Conservation (phyloP, 2,329 filamentous ascomycete species). For the Rutstroemia sp. region DNA sequence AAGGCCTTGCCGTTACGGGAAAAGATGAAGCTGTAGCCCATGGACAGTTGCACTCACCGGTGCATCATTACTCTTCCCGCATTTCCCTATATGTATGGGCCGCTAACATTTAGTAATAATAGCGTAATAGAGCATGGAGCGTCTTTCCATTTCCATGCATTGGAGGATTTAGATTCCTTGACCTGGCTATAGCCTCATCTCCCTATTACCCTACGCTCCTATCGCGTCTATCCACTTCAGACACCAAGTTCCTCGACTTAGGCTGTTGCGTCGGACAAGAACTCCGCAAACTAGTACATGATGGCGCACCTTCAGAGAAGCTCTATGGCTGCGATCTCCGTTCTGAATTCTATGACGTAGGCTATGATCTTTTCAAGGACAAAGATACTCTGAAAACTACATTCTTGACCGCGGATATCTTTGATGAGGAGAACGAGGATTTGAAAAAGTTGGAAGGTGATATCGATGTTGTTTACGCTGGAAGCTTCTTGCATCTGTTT, state of each 20-base stretch:
- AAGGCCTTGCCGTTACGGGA: too few relatives aligned
- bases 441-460: conserved; percentile 21
- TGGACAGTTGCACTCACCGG: too few relatives aligned
- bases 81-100: not conserved
- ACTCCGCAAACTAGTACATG: conserved; percentile 29
- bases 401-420: conserved; percentile 30
- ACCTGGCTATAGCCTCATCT: conserved; percentile 8
- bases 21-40: too few relatives aligned
- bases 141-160: conserved; percentile 22
- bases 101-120: not conserved
- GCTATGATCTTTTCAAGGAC: conserved; percentile 33
- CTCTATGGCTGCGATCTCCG: conserved; percentile 27
- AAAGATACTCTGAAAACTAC: conserved; percentile 23
- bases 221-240: not conserved
- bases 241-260: conserved; percentile 28
- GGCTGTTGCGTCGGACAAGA: conserved; percentile 34
- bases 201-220: conserved; percentile 8
- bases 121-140: conserved; percentile 19
- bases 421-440: conserved; percentile 21
- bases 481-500: conserved; percentile 12
- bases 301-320: conserved; percentile 28
- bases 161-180: conserved; percentile 18
- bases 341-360: conserved; percentile 30
- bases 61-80: not conserved
- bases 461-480: conserved; percentile 8